Conservation (phyloP, 2,329 filamentous ascomycete genomes). For the Neoscytalidium dimidiatum region DNA sequence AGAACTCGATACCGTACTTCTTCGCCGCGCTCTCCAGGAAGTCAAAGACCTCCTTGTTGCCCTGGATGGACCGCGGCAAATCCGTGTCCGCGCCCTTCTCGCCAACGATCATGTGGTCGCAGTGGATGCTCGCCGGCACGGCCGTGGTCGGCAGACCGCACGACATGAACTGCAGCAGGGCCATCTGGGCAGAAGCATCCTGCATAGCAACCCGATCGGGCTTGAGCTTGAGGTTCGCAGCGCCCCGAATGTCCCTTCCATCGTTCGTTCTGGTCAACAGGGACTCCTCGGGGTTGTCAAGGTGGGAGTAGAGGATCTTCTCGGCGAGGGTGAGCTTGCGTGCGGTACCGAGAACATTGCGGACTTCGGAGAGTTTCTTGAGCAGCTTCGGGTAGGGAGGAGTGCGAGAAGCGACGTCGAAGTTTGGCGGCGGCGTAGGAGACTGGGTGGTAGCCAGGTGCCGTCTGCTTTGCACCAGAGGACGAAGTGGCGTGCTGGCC, state of each 20-base stretch:
- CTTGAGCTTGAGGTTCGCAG: slow-evolving; percentile 93
- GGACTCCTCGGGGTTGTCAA: slow-evolving; percentile 86
- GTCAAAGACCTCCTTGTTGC: slow-evolving; percentile 96
- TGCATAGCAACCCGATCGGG: slow-evolving; percentile 99
- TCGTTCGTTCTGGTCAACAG: slow-evolving; percentile 80
- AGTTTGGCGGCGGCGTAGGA: slow-evolving; percentile 28
- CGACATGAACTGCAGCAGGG: slow-evolving; percentile 96
- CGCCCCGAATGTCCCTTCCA: slow-evolving; percentile 80
- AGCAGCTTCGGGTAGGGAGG: slow-evolving; percentile 84
- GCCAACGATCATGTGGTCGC: slow-evolving; percentile 98
- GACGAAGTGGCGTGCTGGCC: slow-evolving; percentile 21
- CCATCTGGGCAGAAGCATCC: slow-evolving; percentile 98
- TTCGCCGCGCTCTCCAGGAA: slow-evolving; percentile 82
- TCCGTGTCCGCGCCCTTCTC: slow-evolving; percentile 87
- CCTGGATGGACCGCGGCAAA: slow-evolving; percentile 78
- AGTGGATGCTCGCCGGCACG: slow-evolving; percentile 96
- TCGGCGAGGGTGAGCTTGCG: slow-evolving; percentile 82
- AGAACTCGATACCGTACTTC: slow-evolving; percentile 51
- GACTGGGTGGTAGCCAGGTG: slow-evolving; percentile 36
- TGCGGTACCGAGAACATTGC: slow-evolving; percentile 66
- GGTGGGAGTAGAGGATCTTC: slow-evolving; percentile 97
- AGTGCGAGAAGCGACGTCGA: slow-evolving; percentile 56
- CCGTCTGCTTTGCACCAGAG: slow-evolving; percentile 26
- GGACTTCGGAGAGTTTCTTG: slow-evolving; percentile 73
- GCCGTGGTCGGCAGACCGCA: slow-evolving; percentile 87